Base-by-base conservation (phyloP, 2,329 filamentous ascomycete species). In the Didymella pinodella region DNA sequence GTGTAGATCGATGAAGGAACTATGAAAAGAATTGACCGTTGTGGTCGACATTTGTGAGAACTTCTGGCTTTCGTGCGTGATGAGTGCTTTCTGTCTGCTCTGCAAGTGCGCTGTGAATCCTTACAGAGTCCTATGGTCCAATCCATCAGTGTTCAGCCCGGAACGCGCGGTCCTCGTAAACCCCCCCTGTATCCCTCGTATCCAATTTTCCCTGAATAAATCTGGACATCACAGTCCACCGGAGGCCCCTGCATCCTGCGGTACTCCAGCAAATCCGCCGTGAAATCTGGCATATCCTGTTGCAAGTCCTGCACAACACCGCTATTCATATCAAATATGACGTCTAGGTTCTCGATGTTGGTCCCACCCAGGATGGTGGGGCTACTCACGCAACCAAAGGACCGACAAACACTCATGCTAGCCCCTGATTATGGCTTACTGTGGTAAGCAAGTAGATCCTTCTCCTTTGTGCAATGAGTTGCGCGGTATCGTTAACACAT, bases 31-130 rank as follows among this genome's bases (percentile, higher is more conserved):
- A 62, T 54, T 61, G 51, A 61, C 49, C 51, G 44, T 64, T 43
- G 47, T 62, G 18, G 28, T 58, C 63, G 53, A 65, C 54, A 46
- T 64, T 34, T 65, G 52, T 41, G n/a, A 36, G 56, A 62, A 64
- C 54, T 64, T 66, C 59, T 63, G 56, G 20, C 44, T 59, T 64
- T 60, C 20, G 49, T 64, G 63, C 61, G 63, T 64, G 59, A 66
- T 61, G 57, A 57, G 54, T 64, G 61, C 29, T 62, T 63, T 57
- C 52, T 43, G 48, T 65, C 53, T 65, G 62, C 64, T 55, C 59
- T 63, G 41, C 7, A 50, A 58, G 48, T 63, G 55, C 57, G 57
- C 41, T 61, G 54, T 58, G 56, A 66, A 57, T 58, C 28, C 57
- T 53, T 50, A 38, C 48, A 63, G 52, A 66, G 59, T 36, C 45